Conservation (phyloP, 495 filamentous ascomycete genomes). For the Letharia lupina region DNA sequence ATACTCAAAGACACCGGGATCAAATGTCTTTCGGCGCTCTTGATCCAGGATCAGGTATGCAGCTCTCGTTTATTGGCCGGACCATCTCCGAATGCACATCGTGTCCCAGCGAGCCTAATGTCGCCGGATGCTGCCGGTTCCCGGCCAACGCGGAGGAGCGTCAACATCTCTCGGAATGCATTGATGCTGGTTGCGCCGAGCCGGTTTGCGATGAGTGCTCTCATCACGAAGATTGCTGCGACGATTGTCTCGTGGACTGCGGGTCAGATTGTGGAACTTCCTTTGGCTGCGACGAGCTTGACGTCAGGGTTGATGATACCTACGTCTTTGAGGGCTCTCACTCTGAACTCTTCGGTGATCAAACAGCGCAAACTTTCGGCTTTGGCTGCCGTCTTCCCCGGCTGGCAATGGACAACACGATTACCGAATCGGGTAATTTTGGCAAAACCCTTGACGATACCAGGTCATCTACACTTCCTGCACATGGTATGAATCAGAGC, state of each 20-base stretch:
- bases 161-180: not conserved
- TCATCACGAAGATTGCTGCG: not conserved
- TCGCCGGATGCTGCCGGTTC: not conserved
- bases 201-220: not conserved
- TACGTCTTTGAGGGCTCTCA: conserved; percentile 4
- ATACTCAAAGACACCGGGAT: not conserved
- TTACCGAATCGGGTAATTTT: not conserved
- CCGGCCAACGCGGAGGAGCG: not conserved
- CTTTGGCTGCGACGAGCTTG: not conserved
- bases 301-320: not conserved
- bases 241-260: not conserved
- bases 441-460: not conserved
- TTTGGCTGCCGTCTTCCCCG: conserved; percentile 9
- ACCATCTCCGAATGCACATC: not conserved
- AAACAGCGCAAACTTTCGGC: conserved; percentile 9
- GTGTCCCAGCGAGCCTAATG: not conserved
- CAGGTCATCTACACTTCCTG: not conserved
- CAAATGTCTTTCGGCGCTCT: not conserved
- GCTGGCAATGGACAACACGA: not conserved
- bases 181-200: not conserved
- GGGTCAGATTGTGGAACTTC: not conserved
- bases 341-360: conserved; percentile 10
- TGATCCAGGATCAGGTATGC: not conserved
- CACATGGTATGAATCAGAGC: not conserved
- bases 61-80: not conserved